These are phyloP conservation scores for Diphasiastrum complanatum DNA, from an alignment of 83 land plant genomes.

Conservation along the genomic window DNA sequence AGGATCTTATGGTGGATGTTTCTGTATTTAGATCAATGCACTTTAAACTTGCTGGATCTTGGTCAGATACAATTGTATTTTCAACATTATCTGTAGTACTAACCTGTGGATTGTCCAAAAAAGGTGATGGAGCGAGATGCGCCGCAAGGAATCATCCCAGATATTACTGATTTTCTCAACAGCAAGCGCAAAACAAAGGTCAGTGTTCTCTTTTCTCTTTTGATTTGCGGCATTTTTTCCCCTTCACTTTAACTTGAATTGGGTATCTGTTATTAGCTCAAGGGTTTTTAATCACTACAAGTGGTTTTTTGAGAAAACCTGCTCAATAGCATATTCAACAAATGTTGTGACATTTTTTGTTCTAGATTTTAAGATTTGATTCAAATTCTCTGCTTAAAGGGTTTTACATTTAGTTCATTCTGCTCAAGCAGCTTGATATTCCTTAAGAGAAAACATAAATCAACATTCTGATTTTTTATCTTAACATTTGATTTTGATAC, in stretches of 20 bases:
- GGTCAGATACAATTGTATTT: neutral
- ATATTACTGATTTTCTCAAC: constrained; percentile 77
- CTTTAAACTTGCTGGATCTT: neutral
- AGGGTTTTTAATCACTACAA: too few species aligned
- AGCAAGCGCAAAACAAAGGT: constrained; percentile 86
- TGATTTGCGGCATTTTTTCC: neutral
- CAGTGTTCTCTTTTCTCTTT: neutral
- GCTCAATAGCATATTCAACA: too few species aligned
- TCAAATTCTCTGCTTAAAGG: too few species aligned
- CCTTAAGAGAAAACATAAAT: neutral
- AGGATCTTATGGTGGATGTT: too few species aligned
- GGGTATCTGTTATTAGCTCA: neutral
- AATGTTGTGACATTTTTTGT: too few species aligned
- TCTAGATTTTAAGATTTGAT: too few species aligned
- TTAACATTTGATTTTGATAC: neutral
- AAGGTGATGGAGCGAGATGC: constrained; percentile 87
- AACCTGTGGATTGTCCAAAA: neutral
- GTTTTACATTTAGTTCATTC: too few species aligned
- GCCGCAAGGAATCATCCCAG: constrained; percentile 57
- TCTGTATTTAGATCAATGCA: too few species aligned
- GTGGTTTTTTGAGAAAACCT: too few species aligned
- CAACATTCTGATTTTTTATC: constrained; percentile 4
- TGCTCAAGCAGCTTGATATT: too few species aligned
- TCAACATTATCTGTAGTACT: constrained; percentile 2
- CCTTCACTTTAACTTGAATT: neutral